phyloP scores from a whole-genome alignment of 345 rosid genomes.

The Viola odorata region DNA sequence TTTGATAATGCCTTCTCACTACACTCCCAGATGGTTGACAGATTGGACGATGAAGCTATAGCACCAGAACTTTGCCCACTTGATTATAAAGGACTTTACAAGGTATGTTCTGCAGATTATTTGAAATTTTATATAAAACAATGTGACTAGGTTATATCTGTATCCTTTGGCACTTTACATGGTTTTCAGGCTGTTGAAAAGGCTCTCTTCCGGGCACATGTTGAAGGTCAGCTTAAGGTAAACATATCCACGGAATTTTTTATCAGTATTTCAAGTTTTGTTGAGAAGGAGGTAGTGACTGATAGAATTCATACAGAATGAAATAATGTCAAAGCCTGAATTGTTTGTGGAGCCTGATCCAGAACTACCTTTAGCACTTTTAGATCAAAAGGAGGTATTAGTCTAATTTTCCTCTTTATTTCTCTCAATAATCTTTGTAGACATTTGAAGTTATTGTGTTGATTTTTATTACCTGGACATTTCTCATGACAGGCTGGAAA shows the following conservation, averaged over 20 bases:
- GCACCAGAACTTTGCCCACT: constrained; percentile 64
- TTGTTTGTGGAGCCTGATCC: constrained; percentile 96
- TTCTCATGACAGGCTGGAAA: constrained; percentile 75
- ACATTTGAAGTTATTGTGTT: constrained; percentile 4
- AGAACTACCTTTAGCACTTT: constrained; percentile 79
- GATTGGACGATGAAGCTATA: constrained; percentile 82
- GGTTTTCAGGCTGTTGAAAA: constrained; percentile 81
- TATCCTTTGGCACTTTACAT: constrained; percentile 16
- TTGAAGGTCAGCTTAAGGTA: constrained; percentile 97
- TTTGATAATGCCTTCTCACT: constrained; percentile 6
- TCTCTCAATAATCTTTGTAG: background rate
- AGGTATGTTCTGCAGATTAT: constrained; percentile 42
- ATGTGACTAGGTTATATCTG: too few relatives aligned
- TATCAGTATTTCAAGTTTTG: background rate
- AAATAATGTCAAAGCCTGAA: constrained; percentile 96
- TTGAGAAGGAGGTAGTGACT: constrained; percentile 14
- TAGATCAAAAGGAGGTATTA: constrained; percentile 92
- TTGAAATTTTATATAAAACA: constrained; percentile 6
- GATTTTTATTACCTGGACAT: constrained; percentile 10
- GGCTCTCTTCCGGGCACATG: constrained; percentile 95
- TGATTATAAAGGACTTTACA: constrained; percentile 83
- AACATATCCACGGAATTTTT: background rate
- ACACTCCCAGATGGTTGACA: constrained; percentile 75
- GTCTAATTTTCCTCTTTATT: constrained; percentile 9
- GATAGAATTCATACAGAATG: constrained; percentile 49